Base-by-base conservation (phyloP, 495 filamentous ascomycete species). In the Physcia stellaris region DNA sequence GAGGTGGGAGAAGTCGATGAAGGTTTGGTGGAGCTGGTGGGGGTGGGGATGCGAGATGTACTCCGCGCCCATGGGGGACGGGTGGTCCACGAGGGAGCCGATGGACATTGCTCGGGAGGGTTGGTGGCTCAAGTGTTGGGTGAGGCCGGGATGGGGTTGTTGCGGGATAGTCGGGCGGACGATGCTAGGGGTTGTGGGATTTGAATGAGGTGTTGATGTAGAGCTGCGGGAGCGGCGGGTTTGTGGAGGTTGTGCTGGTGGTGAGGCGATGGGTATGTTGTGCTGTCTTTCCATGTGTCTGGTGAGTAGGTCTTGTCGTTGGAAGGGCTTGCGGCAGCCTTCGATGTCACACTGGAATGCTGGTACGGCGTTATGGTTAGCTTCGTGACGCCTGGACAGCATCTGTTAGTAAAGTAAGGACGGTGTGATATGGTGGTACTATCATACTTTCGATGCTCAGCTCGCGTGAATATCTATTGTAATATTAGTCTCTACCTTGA, bases 221-320 rank as follows among this genome's bases (percentile, higher is more conserved):
- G 48, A 45, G 16, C 49, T 52, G 18, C 31, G 42, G 16, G 49
- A 52, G 35, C 49, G 28, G 13, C 38, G 46, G 12, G 41, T 37
- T 4, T 35, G 39, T 29, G 32, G 38, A 31, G 35, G 43, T 15
- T 46, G 38, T 7, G 46, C 42, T 4, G 42, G 41, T n/a, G 39
- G 16, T 3, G 38, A 33, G 15, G 38, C 47, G 19, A 29, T 32
- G 19, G 47, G 35, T 37, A 50, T 47, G 7, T 53, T 46, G 32
- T 53, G 50, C 84, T 88, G 83, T 70, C 80, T 73, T 50, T 86
- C 80, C 53, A 78, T 68, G 54, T 94, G 86, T 35, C 86, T 76
- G 20, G 69, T 64, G 21, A 92, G 66, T 18, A 94, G 60, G 58
- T 94, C 86, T 11, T 73, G 64, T 23, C 86, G 74, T 50, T 85